Percentiles rank a stretch among this genome's conserved stretches.
These are phyloP conservation scores for Neofusicoccum cordaticola DNA, from an alignment of 2,329 filamentous ascomycete genomes.

Conservation along the genomic window DNA sequence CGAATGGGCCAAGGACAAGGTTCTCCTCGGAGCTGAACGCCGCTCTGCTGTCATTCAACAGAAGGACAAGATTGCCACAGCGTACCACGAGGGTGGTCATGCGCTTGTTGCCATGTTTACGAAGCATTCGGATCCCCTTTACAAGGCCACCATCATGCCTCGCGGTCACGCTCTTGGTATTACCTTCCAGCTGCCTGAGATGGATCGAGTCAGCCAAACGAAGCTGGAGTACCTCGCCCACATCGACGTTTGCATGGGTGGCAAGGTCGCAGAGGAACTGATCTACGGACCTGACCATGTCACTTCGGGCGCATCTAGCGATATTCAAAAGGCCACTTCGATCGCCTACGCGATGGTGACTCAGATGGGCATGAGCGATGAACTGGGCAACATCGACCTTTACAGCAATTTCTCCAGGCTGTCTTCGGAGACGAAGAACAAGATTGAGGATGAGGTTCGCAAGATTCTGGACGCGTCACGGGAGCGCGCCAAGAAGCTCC, in stretches of 20 bases:
- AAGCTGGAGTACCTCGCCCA: conserved; percentile 77
- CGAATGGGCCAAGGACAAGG: conserved; percentile 97
- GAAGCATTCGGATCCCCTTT: conserved; percentile 71
- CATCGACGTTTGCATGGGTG: conserved; percentile 79
- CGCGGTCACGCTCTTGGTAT: conserved; percentile 83
- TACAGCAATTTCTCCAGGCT: conserved; percentile 74
- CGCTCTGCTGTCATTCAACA: conserved; percentile 85
- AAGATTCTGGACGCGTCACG: conserved; percentile 79
- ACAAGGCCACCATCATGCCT: conserved; percentile 97
- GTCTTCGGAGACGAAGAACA: conserved; percentile 79
- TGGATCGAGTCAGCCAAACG: conserved; percentile 88
- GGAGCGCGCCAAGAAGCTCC: conserved; percentile 66
- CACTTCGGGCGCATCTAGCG: conserved; percentile 80
- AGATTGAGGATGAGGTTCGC: conserved; percentile 87
- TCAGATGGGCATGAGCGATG: conserved; percentile 81
- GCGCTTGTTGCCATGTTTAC: conserved; percentile 85
- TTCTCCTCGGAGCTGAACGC: conserved; percentile 93
- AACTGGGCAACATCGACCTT: conserved; percentile 87
- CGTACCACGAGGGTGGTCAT: conserved; percentile 94
- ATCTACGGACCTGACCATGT: conserved; percentile 89
- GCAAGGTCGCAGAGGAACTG: conserved; percentile 87
- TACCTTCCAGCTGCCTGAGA: conserved; percentile 82
- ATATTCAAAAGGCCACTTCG: conserved; percentile 77
- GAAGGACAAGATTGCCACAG: conserved; percentile 94
- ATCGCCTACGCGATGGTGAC: conserved; percentile 88